phyloP scores from a whole-genome alignment of 75 land plant genomes.

The Gnetum montanum region DNA sequence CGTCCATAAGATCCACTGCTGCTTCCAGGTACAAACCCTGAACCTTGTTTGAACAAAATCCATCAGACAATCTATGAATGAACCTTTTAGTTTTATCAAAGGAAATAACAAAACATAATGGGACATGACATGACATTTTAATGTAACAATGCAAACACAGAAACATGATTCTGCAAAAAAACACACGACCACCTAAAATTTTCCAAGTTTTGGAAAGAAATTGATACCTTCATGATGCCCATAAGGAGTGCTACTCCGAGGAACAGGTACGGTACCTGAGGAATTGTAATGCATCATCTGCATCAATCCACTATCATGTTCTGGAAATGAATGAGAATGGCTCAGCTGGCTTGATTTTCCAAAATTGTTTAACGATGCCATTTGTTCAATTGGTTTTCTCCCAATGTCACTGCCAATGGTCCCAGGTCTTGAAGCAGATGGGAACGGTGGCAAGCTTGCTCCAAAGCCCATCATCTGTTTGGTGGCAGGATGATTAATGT shows the following conservation, averaged over 20 bases:
- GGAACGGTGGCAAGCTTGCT: conserved; percentile 45
- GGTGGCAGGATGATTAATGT: conserved; percentile 26
- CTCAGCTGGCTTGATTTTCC: conserved; percentile 24
- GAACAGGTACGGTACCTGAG: conserved; percentile 5
- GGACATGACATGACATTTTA: too few species aligned
- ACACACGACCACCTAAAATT: too few species aligned
- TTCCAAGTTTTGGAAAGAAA: too few species aligned
- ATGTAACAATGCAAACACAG: too few species aligned
- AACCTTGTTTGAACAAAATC: not conserved
- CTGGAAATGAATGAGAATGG: conserved; percentile 68
- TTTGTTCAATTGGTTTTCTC: conserved; percentile 25
- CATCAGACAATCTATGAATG: not conserved
- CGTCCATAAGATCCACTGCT: conserved; percentile 8
- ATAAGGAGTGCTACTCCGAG: conserved; percentile 5
- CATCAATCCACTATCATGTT: conserved; percentile 27
- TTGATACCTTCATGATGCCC: conserved; percentile 6
- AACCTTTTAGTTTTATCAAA: too few species aligned
- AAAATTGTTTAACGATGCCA: conserved; percentile 15
- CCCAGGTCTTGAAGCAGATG: conserved; percentile 51
- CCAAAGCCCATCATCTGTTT: conserved; percentile 55
- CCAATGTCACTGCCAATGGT: conserved; percentile 57
- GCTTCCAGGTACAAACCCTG: not conserved
- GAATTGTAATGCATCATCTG: conserved; percentile 10
- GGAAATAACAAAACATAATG: too few species aligned
- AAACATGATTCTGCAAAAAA: too few species aligned